Evolutionary conservation across 2,329 filamentous ascomycete genomes (phyloP), one percentile per base, ranked within the genome.

Genomic region (Talaromyces sp.): DNA sequence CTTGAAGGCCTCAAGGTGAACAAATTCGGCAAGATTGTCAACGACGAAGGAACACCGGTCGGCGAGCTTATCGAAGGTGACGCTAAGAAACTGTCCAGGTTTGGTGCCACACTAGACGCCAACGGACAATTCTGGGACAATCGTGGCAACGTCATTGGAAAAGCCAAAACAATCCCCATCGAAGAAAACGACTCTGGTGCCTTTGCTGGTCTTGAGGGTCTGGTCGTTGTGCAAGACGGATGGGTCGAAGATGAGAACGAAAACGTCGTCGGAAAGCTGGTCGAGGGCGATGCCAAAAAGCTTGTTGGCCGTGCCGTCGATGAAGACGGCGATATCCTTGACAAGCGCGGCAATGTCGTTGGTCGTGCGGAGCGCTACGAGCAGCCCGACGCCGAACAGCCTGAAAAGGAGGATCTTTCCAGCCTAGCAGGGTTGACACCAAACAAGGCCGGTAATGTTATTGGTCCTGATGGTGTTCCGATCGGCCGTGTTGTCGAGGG

Each of bases 61-160:
- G 86, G 87, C 48, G 82, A 88, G 57, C 72, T 87, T 12, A 72
- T 80, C 14, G 83, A 87, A 63, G 87, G 85, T 63, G 83, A 86
- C 19, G 81, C 86, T 61, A 87, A 86, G 75, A 88, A 87, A 72
- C 77, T 86, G 65, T 67, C 74, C 53, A 74, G 73, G 53, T 63
- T 73, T 21, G 76, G 75, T 10, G 68, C 65, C 21, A 65, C 67
- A 17, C 70, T 75, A 26, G 86, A 88, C 64, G 81, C 80, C 61
- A 79, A 86, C 72, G 85, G 85, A 21, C 85, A 88, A 67, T 83
- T 88, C 59, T 79, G 87, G 68, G 85, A 87, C 69, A 84, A 81
- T 70, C 81, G 84, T 52, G 85, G 85, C 51, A 85, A 86, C 50
- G 79, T 88, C 63, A 80, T 88, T 63, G 86, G 85, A 46, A 82